A percentile compares a stretch with the other conserved stretches of the same genome.
These are phyloP conservation scores for Ramaria rubella DNA, from an alignment of 768 basidiomycete genomes.

Conservation along the genomic window DNA sequence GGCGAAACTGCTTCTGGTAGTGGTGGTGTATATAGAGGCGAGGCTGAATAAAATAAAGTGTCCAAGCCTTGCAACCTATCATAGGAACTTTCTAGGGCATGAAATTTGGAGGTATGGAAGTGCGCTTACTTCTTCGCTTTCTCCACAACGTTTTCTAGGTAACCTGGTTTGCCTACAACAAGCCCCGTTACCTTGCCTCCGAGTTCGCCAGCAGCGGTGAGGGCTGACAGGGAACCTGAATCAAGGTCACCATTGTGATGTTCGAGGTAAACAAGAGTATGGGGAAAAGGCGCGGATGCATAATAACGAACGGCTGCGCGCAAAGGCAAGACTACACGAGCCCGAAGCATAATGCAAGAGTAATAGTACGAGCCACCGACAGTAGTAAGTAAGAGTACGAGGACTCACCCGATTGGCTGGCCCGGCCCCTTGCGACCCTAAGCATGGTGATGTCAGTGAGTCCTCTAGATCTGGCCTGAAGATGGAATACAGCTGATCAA, in stretches of 20 bases:
- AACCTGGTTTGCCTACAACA: conserved; percentile 60
- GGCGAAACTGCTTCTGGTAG: conserved; percentile 79
- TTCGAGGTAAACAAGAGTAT: conserved; percentile 85
- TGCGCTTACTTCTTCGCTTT: conserved; percentile 69
- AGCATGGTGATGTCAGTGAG: too few relatives aligned
- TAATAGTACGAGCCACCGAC: neutral
- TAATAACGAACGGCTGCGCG: conserved; percentile 29
- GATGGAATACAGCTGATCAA: too few relatives aligned
- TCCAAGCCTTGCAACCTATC: conserved; percentile 64
- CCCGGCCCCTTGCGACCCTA: too few relatives aligned
- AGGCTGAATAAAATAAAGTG: conserved; percentile 61
- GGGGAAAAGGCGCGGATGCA: conserved; percentile 54
- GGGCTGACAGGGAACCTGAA: conserved; percentile 78
- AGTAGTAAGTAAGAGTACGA: neutral
- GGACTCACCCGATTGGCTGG: neutral
- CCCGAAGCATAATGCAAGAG: conserved; percentile 1
- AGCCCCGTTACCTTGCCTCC: conserved; percentile 83
- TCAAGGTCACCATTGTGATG: conserved; percentile 78
- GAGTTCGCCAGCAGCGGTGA: conserved; percentile 83
- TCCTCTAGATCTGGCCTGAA: too few relatives aligned
- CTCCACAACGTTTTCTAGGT: conserved; percentile 59
- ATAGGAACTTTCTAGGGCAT: neutral
- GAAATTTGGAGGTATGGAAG: neutral
- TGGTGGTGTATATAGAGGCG: conserved; percentile 59
- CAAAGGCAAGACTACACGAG: neutral